phyloP scores from a whole-genome alignment of 345 rosid genomes.

The Dipteronia sinensis region DNA sequence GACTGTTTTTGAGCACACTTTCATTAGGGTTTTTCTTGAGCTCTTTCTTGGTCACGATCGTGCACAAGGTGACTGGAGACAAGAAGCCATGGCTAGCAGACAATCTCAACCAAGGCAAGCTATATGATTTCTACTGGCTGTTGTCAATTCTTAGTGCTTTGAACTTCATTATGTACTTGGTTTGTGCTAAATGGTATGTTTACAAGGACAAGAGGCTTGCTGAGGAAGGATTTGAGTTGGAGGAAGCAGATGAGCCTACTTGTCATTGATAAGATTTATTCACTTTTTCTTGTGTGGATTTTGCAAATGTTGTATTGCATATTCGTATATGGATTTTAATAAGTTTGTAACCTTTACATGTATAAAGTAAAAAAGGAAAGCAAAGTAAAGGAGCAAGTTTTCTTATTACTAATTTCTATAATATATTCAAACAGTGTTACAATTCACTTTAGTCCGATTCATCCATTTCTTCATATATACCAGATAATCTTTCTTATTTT shows the following conservation, averaged over 20 bases:
- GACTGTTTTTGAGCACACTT: constrained; percentile 81
- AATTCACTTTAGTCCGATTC: no score
- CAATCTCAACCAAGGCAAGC: constrained; percentile 77
- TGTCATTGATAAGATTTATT: constrained; percentile 33
- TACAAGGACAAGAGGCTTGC: constrained; percentile 89
- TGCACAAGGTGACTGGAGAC: constrained; percentile 59
- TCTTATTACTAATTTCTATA: no score
- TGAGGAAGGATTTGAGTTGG: constrained; percentile 66
- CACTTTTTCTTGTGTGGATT: background rate
- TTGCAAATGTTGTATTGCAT: background rate
- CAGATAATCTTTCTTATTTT: no score
- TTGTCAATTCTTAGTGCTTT: constrained; percentile 60
- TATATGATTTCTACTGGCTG: constrained; percentile 86
- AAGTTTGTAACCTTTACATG: constrained; percentile 17
- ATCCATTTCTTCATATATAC: no score
- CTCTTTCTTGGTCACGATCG: constrained; percentile 67
- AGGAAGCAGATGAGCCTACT: constrained; percentile 43
- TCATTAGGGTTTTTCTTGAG: constrained; percentile 88
- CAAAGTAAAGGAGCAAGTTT: background rate
- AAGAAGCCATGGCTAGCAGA: constrained; percentile 78
- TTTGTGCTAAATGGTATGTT: constrained; percentile 82
- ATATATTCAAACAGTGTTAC: no score
- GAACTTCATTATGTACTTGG: constrained; percentile 58
- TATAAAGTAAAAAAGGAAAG: background rate
- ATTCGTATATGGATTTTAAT: background rate